Base-by-base conservation (phyloP, 768 basidiomycete species). In the Lepiota venenata region DNA sequence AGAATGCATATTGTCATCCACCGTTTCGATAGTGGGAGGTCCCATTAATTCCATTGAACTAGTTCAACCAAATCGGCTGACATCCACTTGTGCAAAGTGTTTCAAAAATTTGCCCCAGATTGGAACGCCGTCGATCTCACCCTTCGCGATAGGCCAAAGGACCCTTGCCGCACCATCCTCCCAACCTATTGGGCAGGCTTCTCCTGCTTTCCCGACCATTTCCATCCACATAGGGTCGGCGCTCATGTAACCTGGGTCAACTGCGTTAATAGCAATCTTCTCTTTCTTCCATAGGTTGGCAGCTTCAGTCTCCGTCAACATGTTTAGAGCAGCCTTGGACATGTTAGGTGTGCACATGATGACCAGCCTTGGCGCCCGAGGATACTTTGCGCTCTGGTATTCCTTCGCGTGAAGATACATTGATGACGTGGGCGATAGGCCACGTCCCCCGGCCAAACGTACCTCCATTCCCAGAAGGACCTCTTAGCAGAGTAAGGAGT, bases 241-340 rank as follows among this genome's bases (percentile, higher is more conserved):
- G 58, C 71, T 72, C 64, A 71, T 61, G 46, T 71, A 74, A 8
- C 68, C 71, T 15, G 69, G 71, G 57, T 74, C 69, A 15, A 72
- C 71, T 0, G 63, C 62, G 49, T 71, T 71, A 22, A 71, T 66
- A 6, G 65, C 65, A 2, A 72, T 64, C 14, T 63, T 61, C 38
- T 63, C 57, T 20, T 43, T 52, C 46, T 64, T 56, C 69, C 68
- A 71, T 41, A 67, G 64, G 39, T 63, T 45, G 11, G 52, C 56
- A 2, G 69, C 70, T 54, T 71, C 63, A 0, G 70, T 73, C 50
- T 72, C 68, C 2, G 70, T 68, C 20, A 71, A 61, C 71, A 72
- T 72, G 48, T 71, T 71, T 25, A 71, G 59, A 14, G 70, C 71
- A 11, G 71, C 71, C 53, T 72, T 71, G 7, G 69, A 69, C 69